Base-by-base conservation (phyloP, 768 basidiomycete genomes). In the Lentinula sp. region DNA sequence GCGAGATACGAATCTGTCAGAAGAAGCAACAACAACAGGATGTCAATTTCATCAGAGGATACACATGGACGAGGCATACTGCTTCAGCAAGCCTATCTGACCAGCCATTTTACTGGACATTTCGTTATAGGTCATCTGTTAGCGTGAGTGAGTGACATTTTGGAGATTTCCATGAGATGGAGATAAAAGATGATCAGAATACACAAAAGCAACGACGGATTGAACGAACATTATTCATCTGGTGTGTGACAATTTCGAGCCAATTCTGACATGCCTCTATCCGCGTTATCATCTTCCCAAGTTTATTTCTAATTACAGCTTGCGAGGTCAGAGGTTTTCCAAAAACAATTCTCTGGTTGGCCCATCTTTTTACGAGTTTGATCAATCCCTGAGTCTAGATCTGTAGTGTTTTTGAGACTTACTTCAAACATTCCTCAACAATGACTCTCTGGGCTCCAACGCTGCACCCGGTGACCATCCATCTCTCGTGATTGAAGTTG, bases 401-500 rank as follows among this genome's bases (percentile, higher is more conserved):
- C 63, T 50, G 41, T 37, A 33, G n/a, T 43, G 18, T 20, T n/a
- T 28, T 57, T 33, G 12, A 42, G 41, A 68, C 77, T 41, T 63
- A 90, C 87, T 94, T 95, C 66, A 96, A 76, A 68, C 90, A 93
- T 73, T 97, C 95, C 69, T 96, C 95, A 16, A 95, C 90, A 48
- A 91, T 80, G 23, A 87, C 72, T 45, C 95, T 82, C 66, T 95
- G 93, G 39, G 88, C 84, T 45, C 88, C 78, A 62, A 91, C 79
- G 54, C 85, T 86, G 50, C 83, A 85, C 58, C 81, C 81, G 35
- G 82, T 81, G 60, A 93, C 88, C 87, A 93, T 91, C 91, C 91
- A 93, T 57, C 92, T 83, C 68, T 93, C 92, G 69, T 93, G 91
- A 68, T 94, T 93, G 72, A 93, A 93, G 74, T 93, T 93, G 69